Evolutionary conservation across 306 rosid genomes (phyloP), one percentile per base, ranked within the genome.

Genomic region (Echinosophora koreensis): DNA sequence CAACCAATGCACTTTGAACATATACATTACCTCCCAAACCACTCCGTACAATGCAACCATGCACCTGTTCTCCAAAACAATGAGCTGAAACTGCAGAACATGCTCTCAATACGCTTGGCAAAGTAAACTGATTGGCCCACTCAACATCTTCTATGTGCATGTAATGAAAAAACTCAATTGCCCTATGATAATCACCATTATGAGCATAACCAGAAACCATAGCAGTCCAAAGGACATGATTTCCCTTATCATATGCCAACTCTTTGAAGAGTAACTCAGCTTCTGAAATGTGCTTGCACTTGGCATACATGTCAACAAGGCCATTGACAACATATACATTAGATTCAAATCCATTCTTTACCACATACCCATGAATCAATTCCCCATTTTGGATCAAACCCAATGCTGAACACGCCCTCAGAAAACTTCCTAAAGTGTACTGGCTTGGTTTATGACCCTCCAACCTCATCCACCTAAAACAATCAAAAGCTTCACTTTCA

Each of bases 181-280:
- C 97, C 76, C 88, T 88, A 14, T n/a, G 51, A 50, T 89, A 73
- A 59, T 92, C 85, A 16, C 92, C 96, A 73, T 83, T 92, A 34
- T 87, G 95, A 78, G 97, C 87, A 83, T 95, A 92, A 37, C 97
- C 98, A n/a, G 97, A 85, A 71, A 92, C 85, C 98, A 92, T 95
- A 47, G 94, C 86, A 42, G 93, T 89, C 97, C 97, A 92, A 60
- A 87, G 72, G 39, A 92, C 97, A 81, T 87, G 86, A 77, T 87
- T 92, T 61, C 77, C 90, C 77, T 76, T 82, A 67, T 76, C 88
- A 72, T 38, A 35, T 10, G 81, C 41, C 79, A 89, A 76, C 58
- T 82, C 74, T 63, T 73, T 67, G 57, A 92, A 92, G 30, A 92
- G 88, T 76, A 66, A 54, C 78, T 88, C 97, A 3, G 93, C 98